These are phyloP conservation scores for Phytophthora sp. DNA, from an alignment of 352 stramenopile species.

Conservation along the genomic window DNA sequence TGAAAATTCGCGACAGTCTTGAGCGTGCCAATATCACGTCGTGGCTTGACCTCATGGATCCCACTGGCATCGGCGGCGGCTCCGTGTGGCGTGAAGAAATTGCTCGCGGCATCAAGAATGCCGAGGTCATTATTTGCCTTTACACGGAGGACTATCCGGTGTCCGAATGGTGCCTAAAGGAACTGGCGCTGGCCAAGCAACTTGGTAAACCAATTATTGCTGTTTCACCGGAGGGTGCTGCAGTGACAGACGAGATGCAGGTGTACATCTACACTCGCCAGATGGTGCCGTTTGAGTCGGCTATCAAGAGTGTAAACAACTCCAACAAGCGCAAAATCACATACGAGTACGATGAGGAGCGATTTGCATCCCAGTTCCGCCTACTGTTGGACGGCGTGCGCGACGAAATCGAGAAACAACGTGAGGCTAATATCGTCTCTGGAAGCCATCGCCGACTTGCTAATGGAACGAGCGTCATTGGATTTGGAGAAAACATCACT, in stretches of 20 bases:
- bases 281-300: constrained; percentile 81
- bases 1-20: constrained; percentile 69
- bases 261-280: constrained; percentile 87
- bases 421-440: constrained; percentile 53
- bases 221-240: constrained; percentile 61
- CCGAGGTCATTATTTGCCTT: constrained; percentile 71
- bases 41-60: constrained; percentile 85
- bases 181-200: constrained; percentile 79
- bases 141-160: constrained; percentile 75
- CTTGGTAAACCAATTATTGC: constrained; percentile 71
- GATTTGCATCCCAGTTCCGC: constrained; percentile 61
- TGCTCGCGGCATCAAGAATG: constrained; percentile 77
- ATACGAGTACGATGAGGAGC: constrained; percentile 73
- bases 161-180: constrained; percentile 84
- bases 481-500: constrained; percentile 40
- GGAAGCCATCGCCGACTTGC: constrained; percentile 36
- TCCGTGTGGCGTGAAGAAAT: constrained; percentile 87
- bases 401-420: constrained; percentile 76
- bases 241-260: constrained; percentile 76
- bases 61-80: constrained; percentile 78
- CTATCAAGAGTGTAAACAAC: constrained; percentile 66
- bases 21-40: constrained; percentile 78
- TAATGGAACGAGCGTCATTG: constrained; percentile 32
- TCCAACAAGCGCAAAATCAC: constrained; percentile 60
- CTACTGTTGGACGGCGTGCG: constrained; percentile 74